These are phyloP conservation scores for Pochonia chlamydosporia DNA, from an alignment of 2,329 filamentous ascomycete species.

Conservation along the genomic window DNA sequence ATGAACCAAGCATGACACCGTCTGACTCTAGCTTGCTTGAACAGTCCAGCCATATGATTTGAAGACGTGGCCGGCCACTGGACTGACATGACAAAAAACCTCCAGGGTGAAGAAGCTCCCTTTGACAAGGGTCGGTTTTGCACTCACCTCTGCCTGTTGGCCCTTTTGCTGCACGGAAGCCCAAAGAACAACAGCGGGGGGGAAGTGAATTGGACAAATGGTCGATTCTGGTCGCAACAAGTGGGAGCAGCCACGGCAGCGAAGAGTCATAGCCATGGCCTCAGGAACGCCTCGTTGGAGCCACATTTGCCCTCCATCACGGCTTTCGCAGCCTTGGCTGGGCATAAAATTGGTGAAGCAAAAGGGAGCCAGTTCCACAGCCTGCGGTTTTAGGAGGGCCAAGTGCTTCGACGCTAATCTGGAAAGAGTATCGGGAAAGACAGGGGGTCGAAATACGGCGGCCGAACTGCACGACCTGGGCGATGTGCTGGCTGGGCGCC, in stretches of 20 bases:
- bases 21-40: neutral
- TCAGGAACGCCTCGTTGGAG: neutral
- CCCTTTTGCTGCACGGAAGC: neutral
- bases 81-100: neutral
- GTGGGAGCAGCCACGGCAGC: neutral
- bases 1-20: neutral
- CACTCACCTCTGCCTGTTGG: neutral
- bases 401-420: neutral
- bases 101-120: neutral
- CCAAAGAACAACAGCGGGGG: neutral
- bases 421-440: neutral
- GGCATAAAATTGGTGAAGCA: neutral
- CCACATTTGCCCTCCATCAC: neutral
- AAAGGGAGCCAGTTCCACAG: too few relatives aligned
- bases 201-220: neutral
- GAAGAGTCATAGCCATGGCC: conserved; percentile 3
- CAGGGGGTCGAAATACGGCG: neutral
- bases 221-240: neutral
- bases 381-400: too few relatives aligned
- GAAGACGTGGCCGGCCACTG: neutral
- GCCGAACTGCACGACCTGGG: neutral
- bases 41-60: neutral
- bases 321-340: neutral
- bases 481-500: neutral
- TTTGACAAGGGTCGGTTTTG: neutral